Base-by-base conservation (phyloP, 192 early-diverging fungal species). In the Rhizophlyctis rosea region DNA sequence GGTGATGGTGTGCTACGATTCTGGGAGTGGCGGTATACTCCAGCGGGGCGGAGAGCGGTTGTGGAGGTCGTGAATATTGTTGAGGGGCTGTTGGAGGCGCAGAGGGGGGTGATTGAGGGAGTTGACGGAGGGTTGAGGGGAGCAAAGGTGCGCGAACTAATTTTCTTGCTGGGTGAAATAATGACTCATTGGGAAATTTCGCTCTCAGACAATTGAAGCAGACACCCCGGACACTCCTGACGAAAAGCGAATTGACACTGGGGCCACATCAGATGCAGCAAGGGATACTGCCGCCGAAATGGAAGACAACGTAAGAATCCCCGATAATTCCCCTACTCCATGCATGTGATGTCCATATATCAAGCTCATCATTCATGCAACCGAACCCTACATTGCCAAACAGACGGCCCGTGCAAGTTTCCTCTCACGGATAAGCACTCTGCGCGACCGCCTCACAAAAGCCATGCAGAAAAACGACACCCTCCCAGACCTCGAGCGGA, bases 11-110 rank as follows among this genome's bases (percentile, higher is more conserved):
- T 80, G 1, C 5, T 84, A 1, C 59, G 68, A 14, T 33, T 67
- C 1, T 83, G 72, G 60, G 78, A 82, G 16, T 84, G 82, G 82
- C 68, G 71, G 34, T 74, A 68, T 50, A 66, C 29, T n/a, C 53
- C 73, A 2, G 61, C 69, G 4, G 73, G 75, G 3, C 54, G 72
- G 51, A 58, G 80, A 14, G 73, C 71, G 2, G 67, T 72, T 16
- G 57, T 72, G 16, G 82, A 84, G 53, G 72, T 65, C 11, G 51
- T 52, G 7, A 59, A 34, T 23, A 54, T 64, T 7, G 71, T 70
- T 3, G 76, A 77, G 4, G n/a, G 60, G 7, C 14, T 69, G 18
- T 18, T 39, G 11, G 65, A 67, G 28, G 66, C 52, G 16, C 25
- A 65, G 13, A 31, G 52, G 35, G 65, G 27, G 31, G 50, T 59